Evolutionary conservation across 139 green algal genomes (phyloP), one percentile per base, ranked within the genome.

Genomic region (Chlorella sp.): DNA sequence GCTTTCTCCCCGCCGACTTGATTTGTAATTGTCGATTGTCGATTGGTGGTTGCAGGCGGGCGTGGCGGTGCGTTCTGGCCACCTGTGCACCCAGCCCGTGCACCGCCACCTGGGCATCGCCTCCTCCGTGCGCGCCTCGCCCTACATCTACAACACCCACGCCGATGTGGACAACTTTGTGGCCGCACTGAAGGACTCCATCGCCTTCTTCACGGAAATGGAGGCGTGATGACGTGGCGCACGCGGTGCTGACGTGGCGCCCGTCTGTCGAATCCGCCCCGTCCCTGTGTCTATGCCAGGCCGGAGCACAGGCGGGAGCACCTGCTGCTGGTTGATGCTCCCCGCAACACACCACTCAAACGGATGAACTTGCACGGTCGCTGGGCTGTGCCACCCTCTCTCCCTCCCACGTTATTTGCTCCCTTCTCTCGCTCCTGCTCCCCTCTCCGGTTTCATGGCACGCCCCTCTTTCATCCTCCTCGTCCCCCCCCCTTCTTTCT

Each of bases 31-130:
- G n/a, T n/a, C n/a, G n/a, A n/a, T n/a, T n/a, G n/a, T n/a, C n/a
- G n/a, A n/a, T n/a, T n/a, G n/a, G n/a, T n/a, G n/a, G n/a, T n/a
- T n/a, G 82, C 84, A 87, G 34, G 82, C 93, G 69, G 97, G 97
- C 26, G 94, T 99, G 15, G 98, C 97, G 28, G 96, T 99, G 84
- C 91, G 98, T 36, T 97, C 93, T 11, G 98, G 98, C 11, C 98
- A 99, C 94, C 98, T 99, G 91, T 99, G 98, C 97, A 98, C 98
- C 53, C 98, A 99, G 92, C 98, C 98, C 24, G 91, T 99, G 89
- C 98, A 99, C 91, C 89, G 90, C 80, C 32, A 97, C 66, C 93
- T 99, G 57, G 96, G 96, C 81, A 95, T 99, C 81, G 87, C 86
- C 68, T 95, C 96, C 36, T 97, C 93, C 16, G 96, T 97, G 32